Evolutionary conservation across 2,329 filamentous ascomycete species (phyloP), one percentile per base, ranked within the genome.

Genomic region (Penicillium sp.): DNA sequence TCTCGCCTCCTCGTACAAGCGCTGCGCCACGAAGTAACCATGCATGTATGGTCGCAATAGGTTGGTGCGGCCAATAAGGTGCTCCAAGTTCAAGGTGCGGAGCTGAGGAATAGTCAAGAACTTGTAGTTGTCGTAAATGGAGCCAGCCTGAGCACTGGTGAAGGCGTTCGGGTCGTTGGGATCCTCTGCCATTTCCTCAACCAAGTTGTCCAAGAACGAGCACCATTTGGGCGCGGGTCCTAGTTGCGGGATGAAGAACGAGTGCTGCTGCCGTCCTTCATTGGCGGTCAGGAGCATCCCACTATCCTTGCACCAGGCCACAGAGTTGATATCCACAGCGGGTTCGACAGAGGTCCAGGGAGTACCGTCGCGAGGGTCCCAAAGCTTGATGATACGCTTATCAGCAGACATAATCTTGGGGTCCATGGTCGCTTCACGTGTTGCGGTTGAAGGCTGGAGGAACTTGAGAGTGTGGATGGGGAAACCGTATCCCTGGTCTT

Each of bases 101-200:
- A 98, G 78, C 69, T 98, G 91, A 38, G 88, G 83, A 53, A 89
- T 71, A 1, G 92, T 95, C 66, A 98, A 78, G 81, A 98, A 98
- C 73, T 97, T 98, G 82, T 92, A 97, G 72, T 98, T 97, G 73
- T 98, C 93, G 76, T 98, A 98, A 8, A 93, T 89, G 61, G 93
- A 86, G 73, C 83, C 74, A 71, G 79, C 65, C 46, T 75, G 69
- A 27, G 68, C 64, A 24, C 65, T 63, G 47, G 62, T 69, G 60
- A 75, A 78, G 9, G 75, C 72, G 45, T 81, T 79, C 4, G 83
- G 83, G 62, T 86, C 83, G 60, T 82, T 81, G 7, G 77, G 76
- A 59, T 85, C 81, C 66, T 97, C 92, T 7, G 92, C 92, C 89
- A 98, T 96, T 72, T 98, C 95, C 74, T 98, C 93, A 8, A 97